Conservation (phyloP, 1,284 basidiomycete species). For the Peniophora sp. region DNA sequence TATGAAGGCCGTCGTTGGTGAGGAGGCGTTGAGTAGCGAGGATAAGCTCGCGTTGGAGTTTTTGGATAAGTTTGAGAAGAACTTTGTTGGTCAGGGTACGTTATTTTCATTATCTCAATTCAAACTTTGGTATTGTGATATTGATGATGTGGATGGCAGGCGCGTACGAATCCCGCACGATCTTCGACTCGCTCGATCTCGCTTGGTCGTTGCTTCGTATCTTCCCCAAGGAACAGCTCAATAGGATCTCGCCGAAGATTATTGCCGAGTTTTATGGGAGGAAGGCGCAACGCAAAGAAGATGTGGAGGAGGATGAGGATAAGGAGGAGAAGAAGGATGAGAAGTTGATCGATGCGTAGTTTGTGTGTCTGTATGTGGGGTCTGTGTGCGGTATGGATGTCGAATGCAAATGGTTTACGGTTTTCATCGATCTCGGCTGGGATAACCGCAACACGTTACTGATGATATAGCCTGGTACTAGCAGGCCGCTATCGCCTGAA, state of each 20-base stretch:
- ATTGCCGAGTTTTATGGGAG: constrained; percentile 81
- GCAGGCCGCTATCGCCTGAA: too few relatives aligned
- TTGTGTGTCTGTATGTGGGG: too few relatives aligned
- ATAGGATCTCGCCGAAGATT: constrained; percentile 91
- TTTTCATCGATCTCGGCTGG: too few relatives aligned
- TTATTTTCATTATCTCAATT: constrained; percentile 7
- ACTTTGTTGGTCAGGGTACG: constrained; percentile 90
- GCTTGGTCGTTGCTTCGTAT: constrained; percentile 96
- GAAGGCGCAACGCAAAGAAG: constrained; percentile 61
- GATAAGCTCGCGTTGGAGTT: constrained; percentile 93
- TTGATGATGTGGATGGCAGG: constrained; percentile 36
- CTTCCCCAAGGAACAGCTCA: constrained; percentile 98
- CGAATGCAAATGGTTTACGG: too few relatives aligned
- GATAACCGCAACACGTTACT: too few relatives aligned
- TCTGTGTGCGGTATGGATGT: too few relatives aligned
- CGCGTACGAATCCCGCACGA: constrained; percentile 90
- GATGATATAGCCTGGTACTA: too few relatives aligned
- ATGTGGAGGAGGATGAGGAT: constrained; percentile 36
- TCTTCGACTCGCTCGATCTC: constrained; percentile 96
- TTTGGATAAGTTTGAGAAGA: constrained; percentile 89
- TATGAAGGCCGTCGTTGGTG: constrained; percentile 99
- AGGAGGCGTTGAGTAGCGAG: constrained; percentile 91
- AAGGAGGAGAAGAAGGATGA: constrained; percentile 41
- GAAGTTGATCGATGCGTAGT: constrained; percentile 5
- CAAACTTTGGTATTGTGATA: not conserved